Evolutionary conservation across 75 land plant genomes (phyloP).

Genomic region (Sequoiadendron giganteum): DNA sequence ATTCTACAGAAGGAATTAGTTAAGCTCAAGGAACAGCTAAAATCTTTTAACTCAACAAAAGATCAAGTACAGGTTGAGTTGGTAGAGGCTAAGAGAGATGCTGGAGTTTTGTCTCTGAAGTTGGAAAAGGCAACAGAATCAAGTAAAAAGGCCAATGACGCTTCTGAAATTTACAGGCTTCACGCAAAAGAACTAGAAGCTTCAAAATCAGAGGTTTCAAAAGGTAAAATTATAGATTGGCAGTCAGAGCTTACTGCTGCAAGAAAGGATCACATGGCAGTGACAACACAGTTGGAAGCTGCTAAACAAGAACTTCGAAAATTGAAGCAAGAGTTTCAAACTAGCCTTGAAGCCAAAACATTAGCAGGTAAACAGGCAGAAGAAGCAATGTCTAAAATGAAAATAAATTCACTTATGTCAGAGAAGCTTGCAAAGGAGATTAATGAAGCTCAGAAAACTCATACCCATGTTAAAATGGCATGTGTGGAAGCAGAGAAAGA

Average conservation of each 20-base stretch:
- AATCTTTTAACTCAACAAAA: slow-evolving; percentile 3
- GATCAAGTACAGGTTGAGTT: slow-evolving; percentile 10
- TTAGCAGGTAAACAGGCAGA: slow-evolving; percentile 31
- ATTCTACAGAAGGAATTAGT: slow-evolving; percentile 16
- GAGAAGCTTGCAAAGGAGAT: slow-evolving; percentile 48
- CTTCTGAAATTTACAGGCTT: not conserved
- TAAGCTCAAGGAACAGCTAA: slow-evolving; percentile 12
- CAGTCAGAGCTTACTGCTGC: not conserved
- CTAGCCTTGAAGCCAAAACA: slow-evolving; percentile 48
- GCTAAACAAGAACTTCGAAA: slow-evolving; percentile 55
- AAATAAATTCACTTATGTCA: slow-evolving; percentile 29
- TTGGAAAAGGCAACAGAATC: slow-evolving; percentile 5
- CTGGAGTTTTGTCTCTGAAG: not conserved
- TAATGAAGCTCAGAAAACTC: slow-evolving; percentile 30
- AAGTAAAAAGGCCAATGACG: not conserved
- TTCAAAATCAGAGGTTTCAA: not conserved
- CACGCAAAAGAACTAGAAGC: slow-evolving; percentile 12
- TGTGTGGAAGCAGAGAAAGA: slow-evolving; percentile 44
- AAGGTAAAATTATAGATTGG: slow-evolving; percentile 7
- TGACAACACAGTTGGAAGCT: slow-evolving; percentile 42
- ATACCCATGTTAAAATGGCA: slow-evolving; percentile 45
- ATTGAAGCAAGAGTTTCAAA: slow-evolving; percentile 41
- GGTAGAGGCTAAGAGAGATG: slow-evolving; percentile 11
- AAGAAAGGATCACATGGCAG: not conserved
- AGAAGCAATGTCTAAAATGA: slow-evolving; percentile 30